Evolutionary conservation across 163 green algal species (phyloP), one percentile per base, ranked within the genome.

Genomic region (Scenedesmus sp.): DNA sequence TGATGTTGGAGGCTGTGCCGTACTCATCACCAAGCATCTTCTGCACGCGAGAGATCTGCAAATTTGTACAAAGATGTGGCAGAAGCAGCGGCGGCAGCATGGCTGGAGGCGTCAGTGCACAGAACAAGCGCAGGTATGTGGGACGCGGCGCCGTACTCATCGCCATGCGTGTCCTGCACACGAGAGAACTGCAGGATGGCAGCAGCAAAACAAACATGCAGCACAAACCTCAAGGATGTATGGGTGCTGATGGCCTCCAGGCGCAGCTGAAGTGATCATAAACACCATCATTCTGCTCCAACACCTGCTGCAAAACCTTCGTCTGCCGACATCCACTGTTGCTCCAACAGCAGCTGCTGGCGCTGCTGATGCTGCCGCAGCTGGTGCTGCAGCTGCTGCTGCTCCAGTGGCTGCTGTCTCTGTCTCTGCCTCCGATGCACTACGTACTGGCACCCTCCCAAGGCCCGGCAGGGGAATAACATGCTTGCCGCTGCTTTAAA

Each of bases 1-100:
- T 99, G 95, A 99, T 99, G 94, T 99, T 99, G 74, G 98, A 99
- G 0, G 98, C 98, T n/a, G 98, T 99, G n/a, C 98, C 98, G 92
- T 99, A 99, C 93, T 99, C 98, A 94, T 99, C 98, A 5, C 94
- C 96, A 90, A 99, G 96, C 98, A 99, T 99, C 92, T 99, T 99
- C 70, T 97, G 95, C 1, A 99, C 98, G 67, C 98, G 97, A 0
- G 97, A 92, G 54, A 99, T 94, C 98, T 99, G 96, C 77, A 82
- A 46, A 46, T 46, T 46, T 46, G 34, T 46, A 46, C 34, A 46
- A 46, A 46, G 0, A 46, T 23, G 70, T 13, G 54, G 10, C 54
- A 91, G 59, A 15, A 70, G 59, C 74, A 82, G n/a, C n/a, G 16
- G 13, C 77, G 82, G 76, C 79, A 91, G 52, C 8, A 82, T 8